Conservation (phyloP, 306 rosid species). For the Sophora flavescens region DNA sequence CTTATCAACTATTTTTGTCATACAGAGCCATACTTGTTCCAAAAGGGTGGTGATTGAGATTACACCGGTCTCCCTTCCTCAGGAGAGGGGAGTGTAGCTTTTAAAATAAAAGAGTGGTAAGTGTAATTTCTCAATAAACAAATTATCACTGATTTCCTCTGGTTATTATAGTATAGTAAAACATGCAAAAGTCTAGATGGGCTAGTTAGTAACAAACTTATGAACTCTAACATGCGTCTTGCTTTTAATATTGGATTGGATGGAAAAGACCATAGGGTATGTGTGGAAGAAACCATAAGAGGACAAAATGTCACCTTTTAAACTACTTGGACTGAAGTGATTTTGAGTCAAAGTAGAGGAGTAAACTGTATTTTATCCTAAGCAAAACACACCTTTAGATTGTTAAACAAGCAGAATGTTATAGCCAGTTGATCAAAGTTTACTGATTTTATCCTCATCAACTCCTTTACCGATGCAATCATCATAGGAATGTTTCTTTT, state of each 20-base stretch:
- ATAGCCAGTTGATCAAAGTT: not conserved
- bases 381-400: not conserved
- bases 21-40: too few relatives aligned
- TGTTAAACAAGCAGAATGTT: not conserved
- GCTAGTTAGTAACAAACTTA: not conserved
- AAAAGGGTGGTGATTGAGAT: too few relatives aligned
- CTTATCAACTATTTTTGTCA: too few relatives aligned
- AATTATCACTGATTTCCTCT: too few relatives aligned
- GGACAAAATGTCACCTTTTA: not conserved
- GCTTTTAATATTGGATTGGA: not conserved
- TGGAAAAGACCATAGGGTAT: not conserved
- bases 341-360: not conserved
- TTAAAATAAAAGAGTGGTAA: too few relatives aligned
- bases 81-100: too few relatives aligned
- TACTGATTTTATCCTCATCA: not conserved
- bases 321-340: not conserved
- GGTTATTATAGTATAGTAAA: not conserved
- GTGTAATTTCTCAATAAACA: too few relatives aligned
- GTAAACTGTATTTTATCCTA: too few relatives aligned
- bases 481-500: not conserved
- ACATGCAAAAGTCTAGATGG: too few relatives aligned
- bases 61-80: too few relatives aligned
- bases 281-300: not conserved
- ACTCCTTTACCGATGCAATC: constrained; percentile 9
- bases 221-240: not conserved